These are phyloP conservation scores for Backusella macrospora DNA, from an alignment of 192 early-diverging fungal species.

Conservation along the genomic window DNA sequence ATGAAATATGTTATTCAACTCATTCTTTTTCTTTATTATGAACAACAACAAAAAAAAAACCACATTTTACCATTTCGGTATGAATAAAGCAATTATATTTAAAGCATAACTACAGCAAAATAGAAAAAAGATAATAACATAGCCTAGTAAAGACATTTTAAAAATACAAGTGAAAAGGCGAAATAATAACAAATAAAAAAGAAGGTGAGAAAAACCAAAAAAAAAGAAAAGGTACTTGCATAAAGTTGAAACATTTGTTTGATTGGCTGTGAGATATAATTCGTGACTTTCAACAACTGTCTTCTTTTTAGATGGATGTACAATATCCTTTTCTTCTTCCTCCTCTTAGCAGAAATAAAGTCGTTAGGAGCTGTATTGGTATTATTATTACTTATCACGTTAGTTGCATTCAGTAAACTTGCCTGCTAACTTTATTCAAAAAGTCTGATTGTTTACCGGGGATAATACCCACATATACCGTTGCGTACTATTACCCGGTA, in stretches of 20 bases:
- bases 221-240: not conserved
- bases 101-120: slow-evolving; percentile 30
- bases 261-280: not conserved
- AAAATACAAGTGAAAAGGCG: not conserved
- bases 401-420: no score
- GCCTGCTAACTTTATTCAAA: no score
- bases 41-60: no score
- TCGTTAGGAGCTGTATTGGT: no score
- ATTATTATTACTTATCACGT: no score
- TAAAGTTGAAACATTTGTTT: slow-evolving; percentile 13
- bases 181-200: not conserved
- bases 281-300: slow-evolving; percentile 11
- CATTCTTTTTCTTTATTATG: no score
- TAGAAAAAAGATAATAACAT: slow-evolving; percentile 32
- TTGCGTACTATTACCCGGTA: no score
- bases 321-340: no score
- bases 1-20: not conserved
- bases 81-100: slow-evolving; percentile 28
- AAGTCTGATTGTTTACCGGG: no score
- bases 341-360: no score
- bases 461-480: no score
- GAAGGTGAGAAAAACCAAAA: not conserved
- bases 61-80: slow-evolving; percentile 32
- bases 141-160: slow-evolving; percentile 27
- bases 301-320: not conserved